These are phyloP conservation scores for Quercus berberidifolia DNA, from an alignment of 306 rosid species.

Conservation along the genomic window DNA sequence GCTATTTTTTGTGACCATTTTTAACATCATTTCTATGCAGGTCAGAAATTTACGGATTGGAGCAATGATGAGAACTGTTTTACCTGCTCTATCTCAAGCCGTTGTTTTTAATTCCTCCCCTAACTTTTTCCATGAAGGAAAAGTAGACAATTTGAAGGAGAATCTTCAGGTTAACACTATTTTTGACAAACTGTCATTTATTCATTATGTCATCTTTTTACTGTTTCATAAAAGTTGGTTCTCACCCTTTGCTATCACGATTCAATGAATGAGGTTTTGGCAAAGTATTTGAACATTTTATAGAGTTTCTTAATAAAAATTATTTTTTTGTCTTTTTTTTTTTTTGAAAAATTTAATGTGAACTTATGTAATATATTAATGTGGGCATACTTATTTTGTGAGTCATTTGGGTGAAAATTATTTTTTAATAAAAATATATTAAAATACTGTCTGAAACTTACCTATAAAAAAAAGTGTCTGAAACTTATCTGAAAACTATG, in stretches of 20 bases:
- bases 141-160: conserved; percentile 55
- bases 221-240: not conserved
- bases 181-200: not conserved
- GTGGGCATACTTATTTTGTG: not conserved
- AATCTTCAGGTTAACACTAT: conserved; percentile 65
- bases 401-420: too few species aligned
- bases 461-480: too few species aligned
- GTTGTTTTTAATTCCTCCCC: conserved; percentile 58
- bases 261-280: not conserved
- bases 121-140: conserved; percentile 42
- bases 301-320: too few species aligned
- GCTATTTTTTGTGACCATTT: conserved; percentile 1
- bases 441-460: too few species aligned
- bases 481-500: too few species aligned
- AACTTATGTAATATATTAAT: not conserved
- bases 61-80: conserved; percentile 87
- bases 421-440: too few species aligned
- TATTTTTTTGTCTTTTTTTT: too few species aligned
- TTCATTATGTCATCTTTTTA: conserved; percentile 1
- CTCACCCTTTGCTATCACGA: not conserved
- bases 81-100: conserved; percentile 87
- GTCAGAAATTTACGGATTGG: conserved; percentile 85
- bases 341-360: not conserved
- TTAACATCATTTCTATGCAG: conserved; percentile 35
- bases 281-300: not conserved